These are phyloP conservation scores for Nitzschia inconspicua DNA, from an alignment of 108 stramenopile genomes.

Conservation along the genomic window DNA sequence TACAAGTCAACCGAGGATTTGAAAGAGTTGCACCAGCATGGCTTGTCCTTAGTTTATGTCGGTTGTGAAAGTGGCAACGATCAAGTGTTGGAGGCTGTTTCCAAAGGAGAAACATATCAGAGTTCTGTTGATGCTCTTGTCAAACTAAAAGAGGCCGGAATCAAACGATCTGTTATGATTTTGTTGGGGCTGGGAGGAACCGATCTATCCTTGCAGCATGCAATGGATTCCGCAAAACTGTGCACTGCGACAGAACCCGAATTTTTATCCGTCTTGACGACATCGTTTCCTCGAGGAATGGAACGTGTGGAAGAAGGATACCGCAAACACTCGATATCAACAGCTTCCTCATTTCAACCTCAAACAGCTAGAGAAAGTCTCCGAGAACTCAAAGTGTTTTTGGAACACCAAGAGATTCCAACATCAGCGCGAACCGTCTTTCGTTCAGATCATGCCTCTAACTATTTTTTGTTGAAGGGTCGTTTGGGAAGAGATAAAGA, in stretches of 20 bases:
- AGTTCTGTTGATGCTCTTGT: slow-evolving; percentile 3
- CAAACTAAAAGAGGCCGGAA: slow-evolving; percentile 15
- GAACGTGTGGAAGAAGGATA: slow-evolving; percentile 8
- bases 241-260: slow-evolving; percentile 10
- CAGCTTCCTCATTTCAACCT: neutral
- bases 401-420: neutral
- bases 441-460: neutral
- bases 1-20: slow-evolving; percentile 6
- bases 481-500: slow-evolving; percentile 1
- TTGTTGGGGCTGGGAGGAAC: slow-evolving; percentile 11
- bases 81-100: slow-evolving; percentile 1
- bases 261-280: slow-evolving; percentile 18
- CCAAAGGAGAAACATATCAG: slow-evolving; percentile 15
- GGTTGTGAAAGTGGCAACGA: slow-evolving; percentile 24
- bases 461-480: neutral
- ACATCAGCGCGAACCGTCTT: neutral
- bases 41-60: slow-evolving; percentile 13
- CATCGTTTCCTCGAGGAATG: slow-evolving; percentile 21
- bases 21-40: neutral
- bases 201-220: neutral
- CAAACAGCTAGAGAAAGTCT: neutral
- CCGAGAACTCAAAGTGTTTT: neutral
- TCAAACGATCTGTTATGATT: slow-evolving; percentile 23
- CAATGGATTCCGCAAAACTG: slow-evolving; percentile 6
- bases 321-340: neutral